Evolutionary conservation across 345 rosid genomes (phyloP).

Genomic region (Reutealis trisperma): DNA sequence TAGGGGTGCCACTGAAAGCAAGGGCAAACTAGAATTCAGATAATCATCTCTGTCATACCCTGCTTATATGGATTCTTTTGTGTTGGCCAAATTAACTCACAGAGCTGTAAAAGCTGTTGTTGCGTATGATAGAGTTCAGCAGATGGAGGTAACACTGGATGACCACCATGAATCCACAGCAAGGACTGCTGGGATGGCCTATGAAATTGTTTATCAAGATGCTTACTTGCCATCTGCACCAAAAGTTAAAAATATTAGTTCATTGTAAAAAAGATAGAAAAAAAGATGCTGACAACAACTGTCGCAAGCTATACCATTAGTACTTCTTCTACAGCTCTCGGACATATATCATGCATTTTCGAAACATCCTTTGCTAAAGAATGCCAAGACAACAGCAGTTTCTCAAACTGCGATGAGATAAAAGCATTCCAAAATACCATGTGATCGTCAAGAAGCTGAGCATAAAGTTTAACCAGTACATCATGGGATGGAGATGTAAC

Average conservation of each 20-base stretch:
- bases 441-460: conserved; percentile 67
- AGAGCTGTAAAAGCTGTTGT: conserved; percentile 52
- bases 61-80: conserved; percentile 35
- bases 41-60: conserved; percentile 43
- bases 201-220: conserved; percentile 45
- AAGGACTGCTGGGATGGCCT: conserved; percentile 58
- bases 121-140: conserved; percentile 52
- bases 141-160: conserved; percentile 71
- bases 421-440: conserved; percentile 64
- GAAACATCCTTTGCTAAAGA: conserved; percentile 61
- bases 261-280: conserved; percentile 7
- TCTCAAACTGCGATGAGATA: conserved; percentile 47
- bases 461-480: conserved; percentile 48
- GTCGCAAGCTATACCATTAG: conserved; percentile 49
- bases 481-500: conserved; percentile 53
- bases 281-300: conserved; percentile 4
- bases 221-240: conserved; percentile 51
- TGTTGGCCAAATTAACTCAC: conserved; percentile 65
- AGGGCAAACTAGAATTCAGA: not conserved
- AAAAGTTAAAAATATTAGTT: conserved; percentile 24
- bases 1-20: not conserved
- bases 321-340: conserved; percentile 47
- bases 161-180: conserved; percentile 93
- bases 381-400: conserved; percentile 55
- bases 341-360: conserved; percentile 51